Conservation (phyloP, 2,329 filamentous ascomycete species). For the Xylaria sp. region DNA sequence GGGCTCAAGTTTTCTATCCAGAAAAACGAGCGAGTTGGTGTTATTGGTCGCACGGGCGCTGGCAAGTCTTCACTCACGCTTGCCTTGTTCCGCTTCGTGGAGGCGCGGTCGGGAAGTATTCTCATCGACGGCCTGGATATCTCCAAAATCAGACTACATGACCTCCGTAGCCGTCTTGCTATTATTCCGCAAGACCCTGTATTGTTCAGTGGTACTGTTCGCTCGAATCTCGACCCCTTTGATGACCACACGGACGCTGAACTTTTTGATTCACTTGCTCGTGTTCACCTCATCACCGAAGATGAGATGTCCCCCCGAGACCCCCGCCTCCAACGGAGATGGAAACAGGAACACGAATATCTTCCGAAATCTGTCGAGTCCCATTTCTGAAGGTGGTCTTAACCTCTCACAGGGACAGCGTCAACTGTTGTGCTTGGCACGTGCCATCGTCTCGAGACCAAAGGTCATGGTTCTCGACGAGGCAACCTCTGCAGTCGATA, state of each 20-base stretch:
- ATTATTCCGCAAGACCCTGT: conserved; percentile 80
- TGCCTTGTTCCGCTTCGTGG: conserved; percentile 72
- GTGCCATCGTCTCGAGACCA: conserved; percentile 64
- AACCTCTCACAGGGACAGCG: conserved; percentile 73
- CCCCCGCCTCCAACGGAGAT: conserved; percentile 30
- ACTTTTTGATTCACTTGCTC: conserved; percentile 62
- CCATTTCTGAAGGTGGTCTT: conserved; percentile 65
- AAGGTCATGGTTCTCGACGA: conserved; percentile 78
- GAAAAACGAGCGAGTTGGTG: conserved; percentile 65
- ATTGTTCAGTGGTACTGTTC: conserved; percentile 72
- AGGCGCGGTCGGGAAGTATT: conserved; percentile 60
- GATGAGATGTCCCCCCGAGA: conserved; percentile 32
- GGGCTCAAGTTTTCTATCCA: conserved; percentile 62
- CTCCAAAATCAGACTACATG: conserved; percentile 62
- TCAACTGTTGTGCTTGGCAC: conserved; percentile 69
- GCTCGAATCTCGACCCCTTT: conserved; percentile 74
- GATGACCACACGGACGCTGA: conserved; percentile 62
- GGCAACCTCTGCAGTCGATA: conserved; percentile 73
- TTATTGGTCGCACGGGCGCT: conserved; percentile 72
- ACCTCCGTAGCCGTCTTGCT: conserved; percentile 66
- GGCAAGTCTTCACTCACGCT: conserved; percentile 73
- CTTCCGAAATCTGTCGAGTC: conserved; percentile 57
- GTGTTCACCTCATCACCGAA: conserved; percentile 59
- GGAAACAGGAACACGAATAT: conserved; percentile 56
- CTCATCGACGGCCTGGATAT: conserved; percentile 70